A percentile compares a stretch with the other conserved stretches of the same genome.
These are phyloP conservation scores for Candida corydali DNA, from an alignment of 805 yeast species.

Conservation along the genomic window DNA sequence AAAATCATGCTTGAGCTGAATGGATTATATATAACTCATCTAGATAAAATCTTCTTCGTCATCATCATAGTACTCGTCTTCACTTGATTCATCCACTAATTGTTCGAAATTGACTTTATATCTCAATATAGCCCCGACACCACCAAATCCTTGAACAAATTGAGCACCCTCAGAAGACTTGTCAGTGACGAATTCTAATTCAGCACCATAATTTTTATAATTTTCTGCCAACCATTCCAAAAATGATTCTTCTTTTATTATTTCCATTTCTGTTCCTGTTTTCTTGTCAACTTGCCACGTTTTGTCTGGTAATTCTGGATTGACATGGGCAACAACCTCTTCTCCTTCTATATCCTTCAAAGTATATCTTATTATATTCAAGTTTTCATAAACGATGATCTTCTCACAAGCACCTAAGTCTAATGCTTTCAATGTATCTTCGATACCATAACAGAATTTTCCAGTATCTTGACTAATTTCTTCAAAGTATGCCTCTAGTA, in stretches of 20 bases:
- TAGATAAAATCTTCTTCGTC: slow-evolving; percentile 40
- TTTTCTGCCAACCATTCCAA: slow-evolving; percentile 98
- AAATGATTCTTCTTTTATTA: slow-evolving; percentile 76
- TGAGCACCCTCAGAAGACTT: slow-evolving; percentile 98
- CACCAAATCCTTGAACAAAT: slow-evolving; percentile 97
- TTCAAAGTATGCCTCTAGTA: slow-evolving; percentile 87
- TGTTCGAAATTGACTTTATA: slow-evolving; percentile 97
- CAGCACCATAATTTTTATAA: slow-evolving; percentile 91
- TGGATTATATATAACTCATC: slow-evolving; percentile 1
- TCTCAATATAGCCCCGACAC: slow-evolving; percentile 94
- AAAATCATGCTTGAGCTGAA: no score
- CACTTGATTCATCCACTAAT: slow-evolving; percentile 83
- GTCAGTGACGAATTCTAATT: slow-evolving; percentile 93
- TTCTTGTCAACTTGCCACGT: slow-evolving; percentile 73
- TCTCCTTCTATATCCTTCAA: slow-evolving; percentile 80
- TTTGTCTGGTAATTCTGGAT: slow-evolving; percentile 71
- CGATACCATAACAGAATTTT: slow-evolving; percentile 95
- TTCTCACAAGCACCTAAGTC: slow-evolving; percentile 96
- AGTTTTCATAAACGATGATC: slow-evolving; percentile 87
- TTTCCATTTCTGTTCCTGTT: slow-evolving; percentile 91
- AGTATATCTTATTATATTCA: slow-evolving; percentile 79
- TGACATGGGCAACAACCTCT: slow-evolving; percentile 67
- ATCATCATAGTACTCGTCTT: slow-evolving; percentile 76
- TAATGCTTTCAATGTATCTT: slow-evolving; percentile 92
- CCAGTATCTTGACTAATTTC: slow-evolving; percentile 98